Evolutionary conservation across 768 basidiomycete genomes (phyloP), one percentile per base, ranked within the genome.

Genomic region (Naganishia antarctica): DNA sequence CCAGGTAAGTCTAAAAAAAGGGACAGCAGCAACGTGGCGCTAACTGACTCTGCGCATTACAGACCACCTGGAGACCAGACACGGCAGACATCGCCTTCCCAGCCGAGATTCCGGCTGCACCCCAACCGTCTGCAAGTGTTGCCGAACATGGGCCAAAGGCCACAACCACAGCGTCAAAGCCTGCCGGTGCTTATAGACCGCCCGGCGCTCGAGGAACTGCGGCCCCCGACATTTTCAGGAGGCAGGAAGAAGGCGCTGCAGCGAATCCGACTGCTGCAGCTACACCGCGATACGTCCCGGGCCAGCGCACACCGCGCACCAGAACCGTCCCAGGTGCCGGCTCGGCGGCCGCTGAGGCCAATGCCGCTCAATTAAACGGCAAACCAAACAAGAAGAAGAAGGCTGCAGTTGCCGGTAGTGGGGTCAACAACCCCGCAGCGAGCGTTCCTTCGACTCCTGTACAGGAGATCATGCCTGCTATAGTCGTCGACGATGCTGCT

Each of bases 191-290:
- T 0, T 97, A 98, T 77, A 83, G 93, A 0, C 94, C 94, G 0
- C 94, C 92, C 12, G 92, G 92, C 12, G 91, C 92, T 0, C 83
- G 94, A 5, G 94, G 94, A 0, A 82, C 89, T 0, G 85, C 88
- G 47, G 92, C 93, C 0, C 91, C 93, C 0, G 82, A 86, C 2
- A 88, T 89, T 37, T 98, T 87, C 81, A 91, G 89, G 78, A 84
- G 93, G 18, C 90, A 92, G 74, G 94, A 96, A 67, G 91, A 94
- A 71, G 89, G 89, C 41, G 89, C 87, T 1, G 79, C 81, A 2
- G 81, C 85, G 8, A 69, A 80, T 79, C 18, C 73, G 80, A n/a
- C 82, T 82, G 67, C 71, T 34, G 70, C 69, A 31, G 70, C 70
- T 18, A 37, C 44, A n/a, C 51, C 63, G 7, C 40, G 53, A 18